Percentiles rank a stretch among this genome's conserved stretches.
These are phyloP conservation scores for Ogataea ramenticola DNA, from an alignment of 805 yeast species.

Conservation along the genomic window DNA sequence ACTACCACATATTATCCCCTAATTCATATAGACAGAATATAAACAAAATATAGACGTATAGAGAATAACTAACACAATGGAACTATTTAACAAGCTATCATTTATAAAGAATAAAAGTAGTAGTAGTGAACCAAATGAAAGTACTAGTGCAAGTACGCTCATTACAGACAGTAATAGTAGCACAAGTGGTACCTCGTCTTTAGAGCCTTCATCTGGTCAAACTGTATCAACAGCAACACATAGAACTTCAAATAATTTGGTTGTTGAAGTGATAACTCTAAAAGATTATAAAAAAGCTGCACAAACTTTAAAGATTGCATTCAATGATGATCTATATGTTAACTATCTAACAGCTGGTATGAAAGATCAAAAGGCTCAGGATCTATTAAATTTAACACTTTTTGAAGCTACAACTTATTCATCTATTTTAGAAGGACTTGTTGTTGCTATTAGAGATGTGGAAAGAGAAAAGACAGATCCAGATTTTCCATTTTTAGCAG, in stretches of 20 bases:
- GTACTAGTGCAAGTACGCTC: not conserved
- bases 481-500: conserved; percentile 42
- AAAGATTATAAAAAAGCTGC: conserved; percentile 50
- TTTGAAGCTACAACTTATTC: conserved; percentile 49
- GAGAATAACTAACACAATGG: not conserved
- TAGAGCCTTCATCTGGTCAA: not conserved
- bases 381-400: conserved; percentile 38
- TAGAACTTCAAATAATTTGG: not conserved
- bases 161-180: not conserved
- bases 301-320: conserved; percentile 43
- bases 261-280: conserved; percentile 25
- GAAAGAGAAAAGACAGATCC: conserved; percentile 34
- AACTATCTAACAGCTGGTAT: conserved; percentile 40
- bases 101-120: not conserved
- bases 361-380: conserved; percentile 26
- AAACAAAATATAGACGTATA: not conserved
- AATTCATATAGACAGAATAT: not conserved
- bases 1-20: not conserved
- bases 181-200: not conserved
- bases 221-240: not conserved
- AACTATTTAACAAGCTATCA: not conserved
- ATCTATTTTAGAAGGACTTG: conserved; percentile 41
- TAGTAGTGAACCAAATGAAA: not conserved
- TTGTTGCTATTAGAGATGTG: conserved; percentile 42
- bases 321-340: conserved; percentile 48